Base-by-base conservation (phyloP, 1,284 basidiomycete genomes). In the Lignosus rhinocerotis region DNA sequence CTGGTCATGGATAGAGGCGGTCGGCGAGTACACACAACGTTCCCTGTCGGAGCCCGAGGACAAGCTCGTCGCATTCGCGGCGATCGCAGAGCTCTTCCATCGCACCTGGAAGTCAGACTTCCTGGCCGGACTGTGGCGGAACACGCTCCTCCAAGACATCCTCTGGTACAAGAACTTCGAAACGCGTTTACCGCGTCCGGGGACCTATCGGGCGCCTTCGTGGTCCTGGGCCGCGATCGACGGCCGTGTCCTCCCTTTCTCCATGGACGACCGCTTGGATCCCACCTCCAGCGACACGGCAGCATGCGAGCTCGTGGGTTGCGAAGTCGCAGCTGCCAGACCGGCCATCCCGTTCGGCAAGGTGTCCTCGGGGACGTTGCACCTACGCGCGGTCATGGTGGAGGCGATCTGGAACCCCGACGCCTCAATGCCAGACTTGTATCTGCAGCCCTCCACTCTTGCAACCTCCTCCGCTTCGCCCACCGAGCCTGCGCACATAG, bases 221-320 rank as follows among this genome's bases (percentile, higher is more conserved):
- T 63, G 59, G 59, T 61, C 62, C 10, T 63, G 62, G 62, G 62
- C 62, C 9, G 39, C 61, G 2, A 50, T 60, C 42, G 61, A 63
- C 43, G 61, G 61, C 10, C 50, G 39, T 7, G 53, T 61, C 25
- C 38, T 58, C 44, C 51, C 59, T n/a, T 44, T 36, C 16, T 51
- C 51, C 19, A 17, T 45, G 21, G 59, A 60, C 52, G 59, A 60
- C 42, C 50, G 59, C 9, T 42, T 60, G 5, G 55, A 60, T 52
- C 32, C 48, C 6, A 44, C 30, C 25, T 34, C 51, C 4, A 16
- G 21, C 14, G 51, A 51, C 11, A 54, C 52, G 6, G 39, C 54
- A 21, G 10, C 38, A 11, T 60, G 60, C 44, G 55, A 48, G 25
- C 30, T 61, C 44, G 33, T 56, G 7, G 12, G n/a, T 6, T 58